Conservation (phyloP, 306 rosid genomes). For the Prunus mongolica region DNA sequence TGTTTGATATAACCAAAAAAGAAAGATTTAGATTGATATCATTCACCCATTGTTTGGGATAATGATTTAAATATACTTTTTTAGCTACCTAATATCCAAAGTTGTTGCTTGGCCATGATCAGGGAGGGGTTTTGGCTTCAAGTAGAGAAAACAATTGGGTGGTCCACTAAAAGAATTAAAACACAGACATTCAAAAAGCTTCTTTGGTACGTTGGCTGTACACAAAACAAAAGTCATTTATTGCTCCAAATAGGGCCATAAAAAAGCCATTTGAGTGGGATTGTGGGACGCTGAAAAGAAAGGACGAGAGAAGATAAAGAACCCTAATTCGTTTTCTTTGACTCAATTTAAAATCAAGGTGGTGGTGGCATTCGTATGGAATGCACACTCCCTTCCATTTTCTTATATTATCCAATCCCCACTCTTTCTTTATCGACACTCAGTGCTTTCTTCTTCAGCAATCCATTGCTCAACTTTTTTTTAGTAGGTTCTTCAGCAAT, state of each 20-base stretch:
- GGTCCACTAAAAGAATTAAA: background rate
- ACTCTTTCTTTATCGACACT: slow-evolving; percentile 19
- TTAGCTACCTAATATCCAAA: background rate
- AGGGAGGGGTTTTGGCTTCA: background rate
- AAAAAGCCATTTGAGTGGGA: background rate
- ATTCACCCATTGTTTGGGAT: background rate
- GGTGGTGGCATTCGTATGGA: slow-evolving; percentile 66
- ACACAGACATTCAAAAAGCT: background rate
- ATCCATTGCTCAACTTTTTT: slow-evolving; percentile 35
- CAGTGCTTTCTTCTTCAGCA: slow-evolving; percentile 74
- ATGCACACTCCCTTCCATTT: slow-evolving; percentile 64
- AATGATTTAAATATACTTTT: background rate
- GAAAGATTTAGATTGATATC: background rate
- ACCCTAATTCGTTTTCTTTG: slow-evolving; percentile 5
- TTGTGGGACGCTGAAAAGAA: slow-evolving; percentile 13
- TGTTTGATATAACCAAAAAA: background rate
- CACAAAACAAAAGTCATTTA: background rate
- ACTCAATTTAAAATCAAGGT: slow-evolving; percentile 26
- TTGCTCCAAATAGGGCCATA: background rate
- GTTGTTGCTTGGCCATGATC: background rate
- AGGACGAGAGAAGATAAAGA: background rate
- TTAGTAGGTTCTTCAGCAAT: background rate
- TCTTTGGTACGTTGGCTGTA: background rate
- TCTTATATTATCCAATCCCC: slow-evolving; percentile 42
- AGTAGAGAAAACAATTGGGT: background rate